Evolutionary conservation across 495 filamentous ascomycete species (phyloP).

Genomic region (Hyaloscypha finlandica): DNA sequence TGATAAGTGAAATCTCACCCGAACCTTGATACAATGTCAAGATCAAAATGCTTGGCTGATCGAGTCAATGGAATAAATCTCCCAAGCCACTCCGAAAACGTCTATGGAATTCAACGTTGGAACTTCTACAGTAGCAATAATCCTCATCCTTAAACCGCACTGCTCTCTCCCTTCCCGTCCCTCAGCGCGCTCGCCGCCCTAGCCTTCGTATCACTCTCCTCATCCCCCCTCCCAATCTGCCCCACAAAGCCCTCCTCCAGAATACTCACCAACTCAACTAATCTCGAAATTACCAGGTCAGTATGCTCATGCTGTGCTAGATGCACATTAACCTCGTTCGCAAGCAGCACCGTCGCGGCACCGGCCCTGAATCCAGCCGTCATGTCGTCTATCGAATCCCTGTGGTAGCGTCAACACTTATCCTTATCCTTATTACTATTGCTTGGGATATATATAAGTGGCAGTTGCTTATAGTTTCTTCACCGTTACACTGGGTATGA

Average conservation of each 20-base stretch:
- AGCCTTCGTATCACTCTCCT: constrained; percentile 26
- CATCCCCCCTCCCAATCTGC: constrained; percentile 25
- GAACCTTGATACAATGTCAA: too few relatives aligned
- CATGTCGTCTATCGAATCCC: constrained; percentile 94
- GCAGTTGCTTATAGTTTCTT: neutral
- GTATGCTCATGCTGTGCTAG: constrained; percentile 77
- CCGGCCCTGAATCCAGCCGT: constrained; percentile 82
- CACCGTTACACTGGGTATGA: neutral
- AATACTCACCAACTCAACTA: constrained; percentile 72
- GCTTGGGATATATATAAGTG: neutral
- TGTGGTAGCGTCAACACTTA: constrained; percentile 41
- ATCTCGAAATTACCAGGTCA: constrained; percentile 63
- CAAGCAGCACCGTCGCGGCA: constrained; percentile 83
- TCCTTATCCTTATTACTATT: neutral
- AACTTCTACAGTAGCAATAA: too few relatives aligned
- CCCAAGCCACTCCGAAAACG: too few relatives aligned
- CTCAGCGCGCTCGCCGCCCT: constrained; percentile 25
- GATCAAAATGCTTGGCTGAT: neutral
- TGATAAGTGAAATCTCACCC: too few relatives aligned
- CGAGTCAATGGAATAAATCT: too few relatives aligned
- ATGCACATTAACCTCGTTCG: constrained; percentile 76
- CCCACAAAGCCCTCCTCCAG: constrained; percentile 69
- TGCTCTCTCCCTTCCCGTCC: constrained; percentile 22
- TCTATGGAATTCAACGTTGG: neutral
- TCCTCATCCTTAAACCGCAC: neutral